phyloP scores from a whole-genome alignment of 805 yeast species.

The Alloascoidea hylecoeti region DNA sequence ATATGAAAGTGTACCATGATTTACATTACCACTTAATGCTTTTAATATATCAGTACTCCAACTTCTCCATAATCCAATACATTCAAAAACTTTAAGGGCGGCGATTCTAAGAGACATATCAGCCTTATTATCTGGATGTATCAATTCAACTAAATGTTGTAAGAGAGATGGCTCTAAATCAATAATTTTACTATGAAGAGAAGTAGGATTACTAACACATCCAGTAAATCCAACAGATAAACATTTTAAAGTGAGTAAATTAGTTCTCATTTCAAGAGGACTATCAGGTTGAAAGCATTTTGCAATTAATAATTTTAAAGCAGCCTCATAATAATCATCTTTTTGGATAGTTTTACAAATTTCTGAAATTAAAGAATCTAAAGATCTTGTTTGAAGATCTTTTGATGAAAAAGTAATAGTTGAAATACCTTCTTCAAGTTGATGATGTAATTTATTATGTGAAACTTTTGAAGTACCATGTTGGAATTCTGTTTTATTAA shows the following conservation, averaged over 20 bases:
- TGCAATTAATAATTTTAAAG: slow-evolving; percentile 45
- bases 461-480: background rate
- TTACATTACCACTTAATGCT: slow-evolving; percentile 72
- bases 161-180: slow-evolving; percentile 62
- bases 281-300: slow-evolving; percentile 57
- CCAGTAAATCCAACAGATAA: slow-evolving; percentile 52
- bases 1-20: slow-evolving; percentile 73
- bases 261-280: slow-evolving; percentile 37
- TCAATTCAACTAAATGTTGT: slow-evolving; percentile 53
- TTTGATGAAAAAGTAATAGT: slow-evolving; percentile 39
- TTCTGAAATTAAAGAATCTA: slow-evolving; percentile 9
- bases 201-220: slow-evolving; percentile 39
- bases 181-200: slow-evolving; percentile 49
- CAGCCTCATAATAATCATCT: slow-evolving; percentile 50
- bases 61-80: slow-evolving; percentile 47
- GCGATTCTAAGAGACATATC: slow-evolving; percentile 39
- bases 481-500: background rate
- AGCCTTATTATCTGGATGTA: slow-evolving; percentile 49
- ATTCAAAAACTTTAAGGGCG: slow-evolving; percentile 54
- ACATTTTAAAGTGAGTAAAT: slow-evolving; percentile 50
- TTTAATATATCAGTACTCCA: slow-evolving; percentile 71
- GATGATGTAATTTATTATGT: background rate
- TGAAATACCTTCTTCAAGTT: slow-evolving; percentile 25
- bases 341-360: slow-evolving; percentile 27
- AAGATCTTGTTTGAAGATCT: slow-evolving; percentile 31